phyloP scores from a whole-genome alignment of 768 basidiomycete species.

The Phlegmacium glaucopus region DNA sequence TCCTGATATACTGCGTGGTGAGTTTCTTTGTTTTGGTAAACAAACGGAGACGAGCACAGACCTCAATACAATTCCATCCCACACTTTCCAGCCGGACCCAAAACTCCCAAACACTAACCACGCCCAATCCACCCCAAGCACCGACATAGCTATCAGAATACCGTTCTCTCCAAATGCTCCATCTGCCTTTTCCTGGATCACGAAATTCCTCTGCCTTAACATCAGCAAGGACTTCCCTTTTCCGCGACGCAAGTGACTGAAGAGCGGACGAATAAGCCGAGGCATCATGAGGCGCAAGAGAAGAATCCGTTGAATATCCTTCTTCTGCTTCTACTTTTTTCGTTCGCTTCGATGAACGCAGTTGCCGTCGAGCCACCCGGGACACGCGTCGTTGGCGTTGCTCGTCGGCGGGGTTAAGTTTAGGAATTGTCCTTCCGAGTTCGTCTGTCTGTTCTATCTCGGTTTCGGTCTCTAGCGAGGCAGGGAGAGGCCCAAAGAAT shows the following conservation, averaged over 20 bases:
- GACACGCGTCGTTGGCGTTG: slow-evolving; percentile 48
- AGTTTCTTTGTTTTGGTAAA: neutral
- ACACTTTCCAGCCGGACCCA: slow-evolving; percentile 86
- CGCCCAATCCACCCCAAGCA: slow-evolving; percentile 89
- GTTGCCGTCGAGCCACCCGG: slow-evolving; percentile 12
- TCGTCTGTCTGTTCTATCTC: slow-evolving; percentile 51
- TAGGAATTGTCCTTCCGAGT: slow-evolving; percentile 48
- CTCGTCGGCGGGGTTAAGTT: slow-evolving; percentile 54
- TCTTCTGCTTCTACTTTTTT: slow-evolving; percentile 48
- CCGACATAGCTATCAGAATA: slow-evolving; percentile 81
- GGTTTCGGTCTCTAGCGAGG: slow-evolving; percentile 18
- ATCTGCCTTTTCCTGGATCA: slow-evolving; percentile 68
- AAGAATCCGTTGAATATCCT: slow-evolving; percentile 86
- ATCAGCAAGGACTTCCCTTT: slow-evolving; percentile 66
- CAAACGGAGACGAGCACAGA: slow-evolving; percentile 29
- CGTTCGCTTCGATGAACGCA: neutral
- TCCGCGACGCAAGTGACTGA: slow-evolving; percentile 45
- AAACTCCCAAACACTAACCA: slow-evolving; percentile 91
- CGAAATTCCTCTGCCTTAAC: slow-evolving; percentile 82
- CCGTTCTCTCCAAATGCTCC: slow-evolving; percentile 68
- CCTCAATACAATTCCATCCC: slow-evolving; percentile 87
- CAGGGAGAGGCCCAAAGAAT: slow-evolving; percentile 56
- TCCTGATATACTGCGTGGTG: slow-evolving; percentile 32
- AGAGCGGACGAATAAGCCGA: slow-evolving; percentile 68
- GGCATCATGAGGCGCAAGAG: slow-evolving; percentile 61